Base-by-base conservation (phyloP, 805 yeast genomes). In the Sugiyamaella boreocaroliniensis region DNA sequence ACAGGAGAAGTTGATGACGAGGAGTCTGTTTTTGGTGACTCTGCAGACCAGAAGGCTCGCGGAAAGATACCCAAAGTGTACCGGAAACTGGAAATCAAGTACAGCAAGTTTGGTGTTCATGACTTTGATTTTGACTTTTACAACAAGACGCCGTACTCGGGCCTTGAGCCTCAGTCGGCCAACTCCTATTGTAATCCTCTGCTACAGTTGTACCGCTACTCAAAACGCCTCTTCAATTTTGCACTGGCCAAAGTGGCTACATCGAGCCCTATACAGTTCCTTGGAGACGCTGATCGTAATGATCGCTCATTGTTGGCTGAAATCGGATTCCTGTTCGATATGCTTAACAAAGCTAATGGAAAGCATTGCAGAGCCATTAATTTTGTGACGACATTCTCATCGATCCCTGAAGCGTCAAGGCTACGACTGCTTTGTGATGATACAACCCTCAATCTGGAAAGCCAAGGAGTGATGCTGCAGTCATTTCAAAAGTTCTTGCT, bases 51-150 rank as follows among this genome's bases (percentile, higher is more conserved):
- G 4, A 49, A 51, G 42, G 16, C 48, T 52, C 61, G 70, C 52
- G 71, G 77, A 61, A 64, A 69, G 37, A 74, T 82, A 0, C 96
- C 97, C 0, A 83, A 83, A 49, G 86, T 90, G 37, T 92, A 85
- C 70, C 73, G 82, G 42, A 80, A 82, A 60, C 72, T 88, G 45
- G 86, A 84, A 55, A 86, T 92, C 50, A 78, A 84, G 43, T 92
- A 90, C 67, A 86, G 95, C 52, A 83, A 80, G 61, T 92, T 89
- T 68, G 99, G 99, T 26, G 89, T 93, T 29, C 89, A 85, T 60
- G 97, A 89, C 67, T 93, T 93, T 69, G 97, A 92, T 70, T 92
- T 93, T 65, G 83, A 79, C 50, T 85, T 82, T 61, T 92, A 85
- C 72, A 92, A 92, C 64, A 74, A 75, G 41, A 86, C 97, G 0